Evolutionary conservation across 441 rosid genomes (phyloP).

Genomic region (Melastoma candidum): DNA sequence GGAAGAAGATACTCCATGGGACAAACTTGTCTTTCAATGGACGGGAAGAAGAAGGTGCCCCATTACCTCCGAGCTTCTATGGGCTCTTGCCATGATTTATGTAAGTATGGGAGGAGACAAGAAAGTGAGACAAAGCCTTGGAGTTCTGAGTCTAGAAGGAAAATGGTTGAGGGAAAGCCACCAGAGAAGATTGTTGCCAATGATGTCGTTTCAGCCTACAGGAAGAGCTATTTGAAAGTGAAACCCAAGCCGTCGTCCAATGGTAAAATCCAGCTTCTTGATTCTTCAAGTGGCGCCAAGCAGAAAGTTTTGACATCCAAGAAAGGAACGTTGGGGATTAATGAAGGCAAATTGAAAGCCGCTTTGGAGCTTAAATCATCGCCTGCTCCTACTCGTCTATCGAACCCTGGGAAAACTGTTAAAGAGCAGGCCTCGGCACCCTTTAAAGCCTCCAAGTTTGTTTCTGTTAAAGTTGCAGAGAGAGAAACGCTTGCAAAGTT

Average conservation of each 20-base stretch:
- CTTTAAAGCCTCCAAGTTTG: constrained; percentile 24
- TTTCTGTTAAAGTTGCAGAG: constrained; percentile 24
- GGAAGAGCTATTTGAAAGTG: background rate
- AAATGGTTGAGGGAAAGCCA: background rate
- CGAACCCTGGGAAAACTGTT: constrained; percentile 15
- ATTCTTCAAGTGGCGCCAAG: too few species aligned
- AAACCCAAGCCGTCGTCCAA: background rate
- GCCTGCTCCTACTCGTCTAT: constrained; percentile 1
- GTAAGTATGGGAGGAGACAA: constrained; percentile 61
- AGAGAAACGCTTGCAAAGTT: constrained; percentile 17
- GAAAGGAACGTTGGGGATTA: too few species aligned
- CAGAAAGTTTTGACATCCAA: too few species aligned
- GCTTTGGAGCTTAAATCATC: too few species aligned
- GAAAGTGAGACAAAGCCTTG: constrained; percentile 35
- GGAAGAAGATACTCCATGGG: constrained; percentile 37
- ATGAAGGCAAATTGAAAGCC: too few species aligned
- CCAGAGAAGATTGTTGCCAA: background rate
- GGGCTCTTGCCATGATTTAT: constrained; percentile 77
- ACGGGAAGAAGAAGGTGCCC: constrained; percentile 32
- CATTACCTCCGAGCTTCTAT: constrained; percentile 62
- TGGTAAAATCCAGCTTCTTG: too few species aligned
- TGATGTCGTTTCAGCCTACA: constrained; percentile 1
- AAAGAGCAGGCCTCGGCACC: constrained; percentile 22
- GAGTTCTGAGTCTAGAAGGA: constrained; percentile 26
- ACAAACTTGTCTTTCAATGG: constrained; percentile 22